Base-by-base conservation (phyloP, 208 protist species). In the Leishmania turanica region DNA sequence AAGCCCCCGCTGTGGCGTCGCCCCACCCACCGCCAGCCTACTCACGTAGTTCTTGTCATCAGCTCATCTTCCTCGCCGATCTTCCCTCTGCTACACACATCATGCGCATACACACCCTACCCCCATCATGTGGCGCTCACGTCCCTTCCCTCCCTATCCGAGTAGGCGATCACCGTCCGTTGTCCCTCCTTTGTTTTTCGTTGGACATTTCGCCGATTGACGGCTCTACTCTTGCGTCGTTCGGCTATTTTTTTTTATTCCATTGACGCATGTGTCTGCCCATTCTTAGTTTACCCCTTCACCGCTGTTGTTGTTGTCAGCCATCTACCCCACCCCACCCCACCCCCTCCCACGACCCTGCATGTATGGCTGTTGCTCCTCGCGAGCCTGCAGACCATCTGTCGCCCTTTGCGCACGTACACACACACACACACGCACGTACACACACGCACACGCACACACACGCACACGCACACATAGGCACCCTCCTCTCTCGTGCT, bases 331-430 rank as follows among this genome's bases (percentile, higher is more conserved):
- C 45, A 27, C 40, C 40, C 40, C 40, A 42, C 40, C 40, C 40
- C 40, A 42, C 40, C 40, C 40, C 40, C 40, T 42, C 2, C 53
- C 53, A 56, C 72, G 37, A 0, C 37, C 69, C 49, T 75, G 72
- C 42, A 31, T 79, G 62, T 79, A 45, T 79, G 71, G 53, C n/a
- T 79, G 60, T 42, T 31, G 75, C 17, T 49, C 15, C 37, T 62
- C 7, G 49, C 21, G 21, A 47, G 24, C 40, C 40, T 71, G 40
- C 40, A 42, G n/a, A 49, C 15, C 66, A 71, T 71, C 66, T 27
- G 40, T 5, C 66, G 0, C 34, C 24, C 6, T 27, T 73, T 9
- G n/a, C 42, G 24, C 68, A 21, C 65, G 53, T 19, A 27, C 42
- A 40, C 68, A n/a, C 37, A 40, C 45, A 0, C 47, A 8, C 47